A percentile compares a stretch with the other conserved stretches of the same genome.
phyloP scores from a whole-genome alignment of 768 basidiomycete species.

The Tephrocybe sp. region DNA sequence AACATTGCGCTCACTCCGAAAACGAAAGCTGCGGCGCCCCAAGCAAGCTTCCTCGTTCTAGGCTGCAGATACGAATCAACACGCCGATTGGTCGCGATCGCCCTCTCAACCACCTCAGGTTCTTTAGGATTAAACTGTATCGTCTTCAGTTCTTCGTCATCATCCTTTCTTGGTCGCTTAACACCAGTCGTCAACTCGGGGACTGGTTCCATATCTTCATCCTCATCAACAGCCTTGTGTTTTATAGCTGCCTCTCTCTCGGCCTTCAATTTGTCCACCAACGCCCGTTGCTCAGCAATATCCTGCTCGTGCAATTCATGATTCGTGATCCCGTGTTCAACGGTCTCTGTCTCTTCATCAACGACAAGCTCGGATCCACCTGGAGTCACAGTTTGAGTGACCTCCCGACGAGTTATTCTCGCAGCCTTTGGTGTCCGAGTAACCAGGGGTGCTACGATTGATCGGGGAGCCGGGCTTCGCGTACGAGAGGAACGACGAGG shows the following conservation, averaged over 20 bases:
- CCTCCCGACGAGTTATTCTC: conserved; percentile 31
- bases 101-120: conserved; percentile 55
- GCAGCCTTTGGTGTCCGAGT: conserved; percentile 36
- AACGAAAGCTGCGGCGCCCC: conserved; percentile 85
- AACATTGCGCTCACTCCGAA: conserved; percentile 81
- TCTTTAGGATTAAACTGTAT: conserved; percentile 69
- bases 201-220: conserved; percentile 28
- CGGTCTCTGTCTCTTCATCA: conserved; percentile 61
- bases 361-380: conserved; percentile 62
- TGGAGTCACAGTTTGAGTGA: conserved; percentile 40
- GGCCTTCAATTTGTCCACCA: conserved; percentile 73
- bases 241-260: conserved; percentile 40
- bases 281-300: conserved; percentile 72
- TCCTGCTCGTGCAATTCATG: conserved; percentile 68
- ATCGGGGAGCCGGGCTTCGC: conserved; percentile 40
- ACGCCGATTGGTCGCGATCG: conserved; percentile 62
- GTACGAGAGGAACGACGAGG: conserved; percentile 37
- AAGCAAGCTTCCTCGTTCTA: conserved; percentile 72
- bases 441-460: conserved; percentile 32
- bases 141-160: conserved; percentile 34
- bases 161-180: conserved; percentile 63
- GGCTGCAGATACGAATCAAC: conserved; percentile 60
- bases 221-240: conserved; percentile 33
- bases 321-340: conserved; percentile 54
- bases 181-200: conserved; percentile 25